Evolutionary conservation across 495 filamentous ascomycete genomes (phyloP).

Genomic region (Hypoxylon fragiforme): DNA sequence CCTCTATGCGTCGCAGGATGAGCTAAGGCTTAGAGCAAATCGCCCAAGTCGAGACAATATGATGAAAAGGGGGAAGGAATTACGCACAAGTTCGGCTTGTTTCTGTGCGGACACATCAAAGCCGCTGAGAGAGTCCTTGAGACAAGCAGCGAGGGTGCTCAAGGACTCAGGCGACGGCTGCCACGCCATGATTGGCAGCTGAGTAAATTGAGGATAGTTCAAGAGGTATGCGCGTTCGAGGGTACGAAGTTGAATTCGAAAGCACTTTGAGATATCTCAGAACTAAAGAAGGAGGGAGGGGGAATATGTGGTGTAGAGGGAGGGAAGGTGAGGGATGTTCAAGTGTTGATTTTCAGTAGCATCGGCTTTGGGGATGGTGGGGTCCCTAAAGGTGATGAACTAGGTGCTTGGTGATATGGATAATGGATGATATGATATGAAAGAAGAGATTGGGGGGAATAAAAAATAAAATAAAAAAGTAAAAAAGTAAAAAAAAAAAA

Average conservation of each 20-base stretch:
- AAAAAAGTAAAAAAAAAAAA: no score
- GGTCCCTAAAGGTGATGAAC: constrained; percentile 17
- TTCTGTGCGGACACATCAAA: constrained; percentile 77
- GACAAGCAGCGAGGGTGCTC: constrained; percentile 82
- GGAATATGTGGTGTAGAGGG: background rate
- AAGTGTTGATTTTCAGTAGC: constrained; percentile 26
- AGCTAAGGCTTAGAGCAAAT: background rate
- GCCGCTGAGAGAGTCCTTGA: constrained; percentile 88
- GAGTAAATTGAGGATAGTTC: constrained; percentile 1
- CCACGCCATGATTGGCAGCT: constrained; percentile 73
- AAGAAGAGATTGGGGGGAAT: no score
- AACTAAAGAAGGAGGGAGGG: constrained; percentile 1
- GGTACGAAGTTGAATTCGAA: background rate
- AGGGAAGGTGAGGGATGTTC: constrained; percentile 2
- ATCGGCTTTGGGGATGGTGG: constrained; percentile 26
- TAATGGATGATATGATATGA: no score
- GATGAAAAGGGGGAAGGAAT: background rate
- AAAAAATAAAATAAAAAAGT: no score
- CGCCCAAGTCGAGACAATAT: background rate
- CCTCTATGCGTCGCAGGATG: background rate
- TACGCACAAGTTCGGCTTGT: constrained; percentile 70
- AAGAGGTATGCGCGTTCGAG: constrained; percentile 13
- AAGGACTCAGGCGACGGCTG: constrained; percentile 86
- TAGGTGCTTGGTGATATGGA: constrained; percentile 20
- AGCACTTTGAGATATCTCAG: background rate